Evolutionary conservation across 2,329 filamentous ascomycete genomes (phyloP), one percentile per base, ranked within the genome.

Genomic region (Aschersonia sp.): DNA sequence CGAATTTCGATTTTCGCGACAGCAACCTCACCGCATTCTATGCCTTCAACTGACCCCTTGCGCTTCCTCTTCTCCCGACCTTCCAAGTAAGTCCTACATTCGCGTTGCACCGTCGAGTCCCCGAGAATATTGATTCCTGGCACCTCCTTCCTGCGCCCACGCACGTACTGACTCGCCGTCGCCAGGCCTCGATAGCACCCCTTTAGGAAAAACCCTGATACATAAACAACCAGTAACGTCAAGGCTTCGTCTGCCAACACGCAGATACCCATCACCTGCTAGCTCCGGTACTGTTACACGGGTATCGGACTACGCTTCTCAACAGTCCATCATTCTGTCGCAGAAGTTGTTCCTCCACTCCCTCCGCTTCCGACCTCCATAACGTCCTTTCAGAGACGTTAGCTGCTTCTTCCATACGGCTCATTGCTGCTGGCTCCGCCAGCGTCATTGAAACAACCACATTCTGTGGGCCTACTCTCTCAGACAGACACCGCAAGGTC

Each of bases 391-490:
- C 70, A 73, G 75, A 75, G 82, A 77, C 79, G 77, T 80, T 79
- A 60, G 56, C 58, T 55, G 51, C 56, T 57, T 56, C 59, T 59
- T 61, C 54, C 54, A 54, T 52, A 49, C 55, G 49, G 55, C 64
- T 56, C 59, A 76, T 75, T 85, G 79, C 76, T 79, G 84, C 84
- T 88, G 85, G 86, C 84, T 84, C 77, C 78, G 85, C 87, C 85
- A 90, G 84, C 85, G 77, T 76, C 73, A 67, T 68, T 61, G 58
- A 59, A 67, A 66, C 66, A 69, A 72, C 71, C 73, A 76, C 72
- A 54, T 77, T 74, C 77, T 79, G 84, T 92, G 87, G 87, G 87
- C 86, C 87, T 92, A 88, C 87, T 92, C 84, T 89, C 86, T 89
- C 86, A 85, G 81, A 77, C 87, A 85, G 76, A 85, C 84, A 76